Conservation (phyloP, 495 filamentous ascomycete species). For the Arthonia radiata region DNA sequence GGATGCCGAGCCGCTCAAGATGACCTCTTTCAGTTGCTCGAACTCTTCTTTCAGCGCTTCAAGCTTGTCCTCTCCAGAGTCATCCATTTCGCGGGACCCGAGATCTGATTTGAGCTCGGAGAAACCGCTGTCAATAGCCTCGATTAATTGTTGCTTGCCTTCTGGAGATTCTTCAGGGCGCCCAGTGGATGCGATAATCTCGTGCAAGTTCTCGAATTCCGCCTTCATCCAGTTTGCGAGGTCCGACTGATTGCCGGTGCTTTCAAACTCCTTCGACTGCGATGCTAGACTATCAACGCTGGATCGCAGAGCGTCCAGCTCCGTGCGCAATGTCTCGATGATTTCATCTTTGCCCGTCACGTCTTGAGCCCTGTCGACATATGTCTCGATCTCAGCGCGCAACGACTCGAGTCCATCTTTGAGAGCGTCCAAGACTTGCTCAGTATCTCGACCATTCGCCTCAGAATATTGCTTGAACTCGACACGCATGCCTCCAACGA, state of each 20-base stretch:
- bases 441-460: conserved; percentile 49
- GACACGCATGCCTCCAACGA: conserved; percentile 44
- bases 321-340: conserved; percentile 43
- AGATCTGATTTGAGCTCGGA: conserved; percentile 12
- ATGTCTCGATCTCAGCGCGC: conserved; percentile 55
- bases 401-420: conserved; percentile 66
- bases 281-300: conserved; percentile 43
- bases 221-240: conserved; percentile 46
- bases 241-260: conserved; percentile 22
- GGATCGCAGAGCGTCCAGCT: conserved; percentile 44
- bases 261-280: conserved; percentile 17
- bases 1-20: too few species aligned
- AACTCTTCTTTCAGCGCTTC: conserved; percentile 21
- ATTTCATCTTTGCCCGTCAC: conserved; percentile 51
- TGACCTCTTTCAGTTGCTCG: too few species aligned
- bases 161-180: background rate
- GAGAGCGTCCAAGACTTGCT: conserved; percentile 60
- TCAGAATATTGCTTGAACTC: conserved; percentile 52
- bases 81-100: conserved; percentile 8
- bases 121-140: conserved; percentile 12
- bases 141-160: conserved; percentile 9
- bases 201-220: conserved; percentile 39
- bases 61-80: conserved; percentile 15
- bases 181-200: conserved; percentile 5
- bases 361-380: conserved; percentile 42